Base-by-base conservation (phyloP, 352 stramenopile species). In the Globisporangium spiculum region DNA sequence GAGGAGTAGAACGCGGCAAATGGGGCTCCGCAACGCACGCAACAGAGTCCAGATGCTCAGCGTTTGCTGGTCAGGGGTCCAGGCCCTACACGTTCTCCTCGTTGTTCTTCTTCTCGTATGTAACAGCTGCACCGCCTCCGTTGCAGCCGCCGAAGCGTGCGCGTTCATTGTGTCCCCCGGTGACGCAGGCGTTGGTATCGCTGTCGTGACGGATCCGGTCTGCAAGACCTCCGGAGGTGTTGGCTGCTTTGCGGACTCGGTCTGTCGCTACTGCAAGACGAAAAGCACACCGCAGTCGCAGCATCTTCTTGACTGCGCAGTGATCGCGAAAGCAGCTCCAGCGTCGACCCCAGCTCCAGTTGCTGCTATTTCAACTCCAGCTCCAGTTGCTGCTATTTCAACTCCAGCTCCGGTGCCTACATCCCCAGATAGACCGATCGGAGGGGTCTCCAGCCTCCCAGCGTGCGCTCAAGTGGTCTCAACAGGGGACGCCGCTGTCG, bases 231-330 rank as follows among this genome's bases (percentile, higher is more conserved):
- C 1, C 8, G 64, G 64, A 1, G 54, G 54, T 4, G 16, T 62
- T 5, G 68, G 68, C 10, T 73, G 68, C 64, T 60, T 67, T 38
- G 36, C 6, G 32, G 38, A 36, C 10, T 68, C 63, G 1, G 36
- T 68, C 2, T 73, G 68, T 16, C 68, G 68, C 38, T 74, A 68
- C 24, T 74, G 68, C 54, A 71, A 72, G n/a, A 68, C 36, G 7
- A 50, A 34, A 34, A 67, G 32, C 44, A 72, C 68, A 2, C 2
- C 48, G 8, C 57, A 74, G 46, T 66, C 68, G 27, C 46, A 66
- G 26, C 60, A 71, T 24, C 38, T 74, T 24, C 3, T 68, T 26
- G 64, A 74, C 55, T 74, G 68, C 24, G 2, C 22, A 12, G 30
- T 50, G 26, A 10, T 52, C 10, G 55, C 4, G n/a, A 44, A 22